Percentiles rank a stretch among this genome's conserved stretches.
These are phyloP conservation scores for Bipolaris sorokiniana DNA, from an alignment of 2,329 filamentous ascomycete genomes.

Conservation along the genomic window DNA sequence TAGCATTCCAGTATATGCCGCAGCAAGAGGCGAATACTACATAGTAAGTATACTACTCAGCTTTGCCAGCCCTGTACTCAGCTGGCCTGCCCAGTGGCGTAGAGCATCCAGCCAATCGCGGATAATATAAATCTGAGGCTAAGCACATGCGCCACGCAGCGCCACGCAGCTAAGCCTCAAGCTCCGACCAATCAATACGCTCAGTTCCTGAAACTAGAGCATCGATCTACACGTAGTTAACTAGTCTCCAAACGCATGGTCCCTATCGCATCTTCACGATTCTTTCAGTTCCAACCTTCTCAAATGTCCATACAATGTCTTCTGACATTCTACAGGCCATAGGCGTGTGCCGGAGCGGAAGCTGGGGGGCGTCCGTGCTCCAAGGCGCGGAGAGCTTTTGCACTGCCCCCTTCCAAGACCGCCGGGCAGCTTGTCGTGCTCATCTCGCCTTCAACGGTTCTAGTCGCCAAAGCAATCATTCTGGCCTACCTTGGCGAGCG, in stretches of 20 bases:
- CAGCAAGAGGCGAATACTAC: neutral
- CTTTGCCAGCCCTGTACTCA: neutral
- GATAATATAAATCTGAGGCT: neutral
- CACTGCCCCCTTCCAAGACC: slow-evolving; percentile 23
- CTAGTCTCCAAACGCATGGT: neutral
- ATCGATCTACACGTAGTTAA: neutral
- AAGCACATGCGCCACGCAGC: slow-evolving; percentile 3
- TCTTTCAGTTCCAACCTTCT: neutral
- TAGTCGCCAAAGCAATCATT: slow-evolving; percentile 9
- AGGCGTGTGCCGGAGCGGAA: neutral
- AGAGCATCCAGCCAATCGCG: neutral
- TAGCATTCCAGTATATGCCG: neutral
- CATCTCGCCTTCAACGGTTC: slow-evolving; percentile 12
- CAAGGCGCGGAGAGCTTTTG: slow-evolving; percentile 10
- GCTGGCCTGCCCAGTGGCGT: neutral
- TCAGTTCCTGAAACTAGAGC: neutral
- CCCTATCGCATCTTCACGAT: slow-evolving; percentile 1
- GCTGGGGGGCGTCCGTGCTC: slow-evolving; percentile 6
- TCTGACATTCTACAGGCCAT: neutral
- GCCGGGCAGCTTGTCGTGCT: slow-evolving; percentile 13
- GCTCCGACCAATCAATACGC: neutral
- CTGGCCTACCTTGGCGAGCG: slow-evolving; percentile 7
- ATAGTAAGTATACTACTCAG: neutral
- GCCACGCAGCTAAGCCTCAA: slow-evolving; percentile 5
- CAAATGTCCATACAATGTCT: neutral